Percentiles rank a stretch among this genome's conserved stretches.
These are phyloP conservation scores for Chytriomyces sp. DNA, from an alignment of 192 early-diverging fungal genomes.

Conservation along the genomic window DNA sequence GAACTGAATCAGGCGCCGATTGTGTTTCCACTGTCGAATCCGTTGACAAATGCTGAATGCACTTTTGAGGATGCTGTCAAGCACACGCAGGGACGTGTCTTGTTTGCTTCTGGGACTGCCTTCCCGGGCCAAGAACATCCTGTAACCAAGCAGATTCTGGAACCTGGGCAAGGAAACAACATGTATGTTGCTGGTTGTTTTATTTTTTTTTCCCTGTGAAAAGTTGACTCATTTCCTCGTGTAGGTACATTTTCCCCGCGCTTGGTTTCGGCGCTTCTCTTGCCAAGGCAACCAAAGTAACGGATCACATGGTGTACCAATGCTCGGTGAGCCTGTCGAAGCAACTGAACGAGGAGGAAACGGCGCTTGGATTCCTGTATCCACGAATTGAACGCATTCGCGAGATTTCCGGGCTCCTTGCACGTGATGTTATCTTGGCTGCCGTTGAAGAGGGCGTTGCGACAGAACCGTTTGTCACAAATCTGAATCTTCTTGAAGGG, in stretches of 20 bases:
- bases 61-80: slow-evolving; percentile 91
- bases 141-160: slow-evolving; percentile 1
- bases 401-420: slow-evolving; percentile 39
- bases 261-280: slow-evolving; percentile 84
- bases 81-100: slow-evolving; percentile 80
- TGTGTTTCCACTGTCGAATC: slow-evolving; percentile 87
- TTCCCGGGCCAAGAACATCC: slow-evolving; percentile 72
- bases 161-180: slow-evolving; percentile 92
- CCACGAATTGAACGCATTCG: slow-evolving; percentile 84
- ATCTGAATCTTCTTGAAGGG: background rate
- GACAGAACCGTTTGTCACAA: background rate
- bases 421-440: slow-evolving; percentile 17
- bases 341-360: slow-evolving; percentile 73
- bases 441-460: slow-evolving; percentile 13
- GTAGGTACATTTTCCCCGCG: slow-evolving; percentile 85
- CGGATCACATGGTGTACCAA: slow-evolving; percentile 79
- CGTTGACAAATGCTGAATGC: slow-evolving; percentile 89
- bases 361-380: slow-evolving; percentile 72
- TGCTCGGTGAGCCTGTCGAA: slow-evolving; percentile 77
- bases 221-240: background rate
- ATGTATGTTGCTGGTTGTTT: slow-evolving; percentile 49
- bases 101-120: slow-evolving; percentile 95
- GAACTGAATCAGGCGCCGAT: slow-evolving; percentile 76
- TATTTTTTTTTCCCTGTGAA: background rate
- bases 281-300: slow-evolving; percentile 69